phyloP scores from a whole-genome alignment of 306 rosid species.

The Crataegus laevigata region DNA sequence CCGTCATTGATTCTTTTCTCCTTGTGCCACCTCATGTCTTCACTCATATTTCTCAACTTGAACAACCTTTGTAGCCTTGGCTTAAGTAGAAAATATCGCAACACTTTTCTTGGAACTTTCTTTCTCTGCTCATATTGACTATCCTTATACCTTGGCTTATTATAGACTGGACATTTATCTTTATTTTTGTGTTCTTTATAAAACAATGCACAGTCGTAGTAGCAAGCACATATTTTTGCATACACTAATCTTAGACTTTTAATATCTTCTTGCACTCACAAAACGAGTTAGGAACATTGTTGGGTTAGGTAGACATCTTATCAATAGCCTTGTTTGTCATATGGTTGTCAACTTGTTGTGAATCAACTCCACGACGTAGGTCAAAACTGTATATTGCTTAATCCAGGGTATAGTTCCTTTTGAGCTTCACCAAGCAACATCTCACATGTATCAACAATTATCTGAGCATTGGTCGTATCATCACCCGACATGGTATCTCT shows the following conservation, averaged over 20 bases:
- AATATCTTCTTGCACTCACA: neutral
- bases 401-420: neutral
- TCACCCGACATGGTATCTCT: neutral
- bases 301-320: neutral
- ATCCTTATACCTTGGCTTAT: neutral
- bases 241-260: neutral
- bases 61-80: neutral
- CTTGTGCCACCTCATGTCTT: conserved; percentile 6
- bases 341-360: neutral
- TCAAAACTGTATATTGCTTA: neutral
- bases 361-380: neutral
- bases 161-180: neutral
- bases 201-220: neutral
- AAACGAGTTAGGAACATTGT: neutral
- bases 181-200: neutral
- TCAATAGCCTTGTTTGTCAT: neutral
- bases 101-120: neutral
- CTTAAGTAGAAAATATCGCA: neutral
- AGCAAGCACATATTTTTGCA: neutral
- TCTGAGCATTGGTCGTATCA: neutral
- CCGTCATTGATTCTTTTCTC: neutral
- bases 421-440: neutral
- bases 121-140: neutral
- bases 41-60: neutral
- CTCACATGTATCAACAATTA: neutral